Base-by-base conservation (phyloP, 2,329 filamentous ascomycete species). In the Pleurostoma richardsiae region DNA sequence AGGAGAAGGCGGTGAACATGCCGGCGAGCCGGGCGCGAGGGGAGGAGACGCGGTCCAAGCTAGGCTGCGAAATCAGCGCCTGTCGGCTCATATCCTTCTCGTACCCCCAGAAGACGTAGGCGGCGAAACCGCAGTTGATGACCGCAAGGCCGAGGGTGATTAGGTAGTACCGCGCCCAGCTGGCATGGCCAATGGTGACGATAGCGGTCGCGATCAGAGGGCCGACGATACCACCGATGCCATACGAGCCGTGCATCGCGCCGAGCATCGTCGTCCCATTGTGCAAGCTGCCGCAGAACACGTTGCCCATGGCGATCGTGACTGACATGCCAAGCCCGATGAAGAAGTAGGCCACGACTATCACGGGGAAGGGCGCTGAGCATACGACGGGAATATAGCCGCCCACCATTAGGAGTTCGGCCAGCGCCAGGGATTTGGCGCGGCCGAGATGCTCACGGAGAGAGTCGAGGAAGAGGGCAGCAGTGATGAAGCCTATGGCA, bases 201-300 rank as follows among this genome's bases (percentile, higher is more conserved):
- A 95, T 74, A 0, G 82, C 75, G 0, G 88, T 95, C 2, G 88
- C 88, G 10, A 89, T 78, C 5, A 95, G 72, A 0, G 89, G 88
- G 0, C 82, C 86, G 26, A 82, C 58, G 10, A 77, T 82, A 40
- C 81, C 84, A 38, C 83, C 84, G 39, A 86, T 54, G 5, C 84
- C 85, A 57, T 83, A 90, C 40, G 71, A 74, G 5, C 85, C 87
- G 59, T 90, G 86, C 49, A 85, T 71, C 27, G 76, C 58, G 10
- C 86, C 86, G 1, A 85, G 68, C 50, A 76, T 69, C 10, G 74
- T 66, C 0, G 79, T 83, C 31, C 70, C 69, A 49, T 77, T 73
- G 4, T 69, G 70, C 36, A 83, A 61, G 45, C 74, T 72, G 29
- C 75, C 77, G 44, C 74, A 77, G 57, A 82, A 85, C 40, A 78